Evolutionary conservation across 345 rosid genomes (phyloP).

Genomic region (Linum lewisii): DNA sequence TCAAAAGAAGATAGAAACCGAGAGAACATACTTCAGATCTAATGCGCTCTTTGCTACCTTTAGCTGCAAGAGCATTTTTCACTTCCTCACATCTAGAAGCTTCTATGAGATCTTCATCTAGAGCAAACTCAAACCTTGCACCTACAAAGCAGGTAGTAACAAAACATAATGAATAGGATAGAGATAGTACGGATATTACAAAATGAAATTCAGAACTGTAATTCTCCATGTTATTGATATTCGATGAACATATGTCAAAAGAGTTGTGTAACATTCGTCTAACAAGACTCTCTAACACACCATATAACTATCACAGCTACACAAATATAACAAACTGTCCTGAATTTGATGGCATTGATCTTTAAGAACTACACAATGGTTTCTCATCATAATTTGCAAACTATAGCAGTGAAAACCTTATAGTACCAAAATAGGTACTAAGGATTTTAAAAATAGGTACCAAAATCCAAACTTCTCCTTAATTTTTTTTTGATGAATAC

Average conservation of each 20-base stretch:
- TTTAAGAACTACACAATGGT: background rate
- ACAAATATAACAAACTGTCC: background rate
- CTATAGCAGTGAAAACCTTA: background rate
- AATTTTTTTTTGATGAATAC: too few species aligned
- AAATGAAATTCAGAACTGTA: too few species aligned
- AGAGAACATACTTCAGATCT: constrained; percentile 65
- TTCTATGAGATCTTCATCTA: constrained; percentile 60
- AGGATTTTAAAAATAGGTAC: too few species aligned
- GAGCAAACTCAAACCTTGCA: too few species aligned
- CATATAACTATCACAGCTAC: background rate
- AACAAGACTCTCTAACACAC: background rate
- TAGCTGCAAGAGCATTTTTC: constrained; percentile 69
- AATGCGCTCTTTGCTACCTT: constrained; percentile 84
- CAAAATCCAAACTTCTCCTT: too few species aligned
- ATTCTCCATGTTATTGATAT: too few species aligned
- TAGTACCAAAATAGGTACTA: too few species aligned
- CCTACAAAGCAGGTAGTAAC: too few species aligned
- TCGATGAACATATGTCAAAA: too few species aligned
- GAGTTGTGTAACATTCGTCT: background rate
- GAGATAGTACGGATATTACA: too few species aligned
- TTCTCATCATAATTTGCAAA: background rate
- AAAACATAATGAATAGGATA: too few species aligned
- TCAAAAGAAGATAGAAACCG: background rate
- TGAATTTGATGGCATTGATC: background rate
- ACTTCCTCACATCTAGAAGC: constrained; percentile 75